phyloP scores from a whole-genome alignment of 2,329 filamentous ascomycete genomes.

The Cercospora brassicicola region DNA sequence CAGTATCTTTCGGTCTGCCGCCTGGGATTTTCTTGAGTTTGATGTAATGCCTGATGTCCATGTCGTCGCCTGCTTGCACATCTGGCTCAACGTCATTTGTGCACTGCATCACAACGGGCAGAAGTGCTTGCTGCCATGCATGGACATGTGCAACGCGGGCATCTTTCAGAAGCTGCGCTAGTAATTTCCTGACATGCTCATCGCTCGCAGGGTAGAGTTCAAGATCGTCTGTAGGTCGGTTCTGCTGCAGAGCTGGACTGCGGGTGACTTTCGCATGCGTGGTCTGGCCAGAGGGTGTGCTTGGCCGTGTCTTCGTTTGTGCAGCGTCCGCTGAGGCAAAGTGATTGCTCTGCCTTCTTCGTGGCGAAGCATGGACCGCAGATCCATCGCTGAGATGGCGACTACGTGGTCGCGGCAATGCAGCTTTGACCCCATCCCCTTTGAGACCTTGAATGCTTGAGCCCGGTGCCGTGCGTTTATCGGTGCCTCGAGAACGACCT shows the following conservation, averaged over 20 bases:
- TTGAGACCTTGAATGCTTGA: constrained; percentile 64
- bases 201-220: constrained; percentile 86
- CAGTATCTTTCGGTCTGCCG: constrained; percentile 83
- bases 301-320: constrained; percentile 13
- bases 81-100: constrained; percentile 95
- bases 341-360: constrained; percentile 59
- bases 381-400: constrained; percentile 85
- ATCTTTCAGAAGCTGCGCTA: constrained; percentile 80
- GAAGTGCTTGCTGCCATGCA: constrained; percentile 85
- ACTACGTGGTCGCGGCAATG: constrained; percentile 59
- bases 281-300: constrained; percentile 22
- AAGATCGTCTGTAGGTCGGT: constrained; percentile 43
- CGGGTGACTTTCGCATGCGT: constrained; percentile 53
- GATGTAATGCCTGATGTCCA: constrained; percentile 96
- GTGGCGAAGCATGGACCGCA: constrained; percentile 68
- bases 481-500: constrained; percentile 70
- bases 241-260: constrained; percentile 72
- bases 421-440: constrained; percentile 51
- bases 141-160: constrained; percentile 68
- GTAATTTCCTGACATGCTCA: constrained; percentile 80
- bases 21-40: constrained; percentile 96
- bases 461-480: constrained; percentile 44
- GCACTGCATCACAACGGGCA: constrained; percentile 85
- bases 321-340: constrained; percentile 48
- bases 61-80: constrained; percentile 85